Base-by-base conservation (phyloP, 768 basidiomycete species). In the Artomyces pyxidatus region DNA sequence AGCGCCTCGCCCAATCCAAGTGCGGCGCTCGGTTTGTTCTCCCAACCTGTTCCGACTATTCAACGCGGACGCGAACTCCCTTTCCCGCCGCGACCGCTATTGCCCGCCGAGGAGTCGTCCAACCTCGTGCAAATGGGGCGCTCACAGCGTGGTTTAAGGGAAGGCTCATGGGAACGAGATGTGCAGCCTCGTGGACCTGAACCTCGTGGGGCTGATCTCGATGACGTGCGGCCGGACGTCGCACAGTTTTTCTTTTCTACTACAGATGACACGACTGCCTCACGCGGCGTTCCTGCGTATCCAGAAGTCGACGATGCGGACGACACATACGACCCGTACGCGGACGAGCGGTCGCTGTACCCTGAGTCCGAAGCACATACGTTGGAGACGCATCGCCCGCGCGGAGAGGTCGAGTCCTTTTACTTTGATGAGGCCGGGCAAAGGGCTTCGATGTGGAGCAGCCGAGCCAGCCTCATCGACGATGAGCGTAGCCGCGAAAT, bases 31-130 rank as follows among this genome's bases (percentile, higher is more conserved):
- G 40, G 47, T 8, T 45, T 50, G 3, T 55, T 51, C 43, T 19
- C 52, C 12, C 59, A 58, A 27, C 45, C 43, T 6, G 38, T 48
- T 1, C 47, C 51, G 12, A 3, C 35, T 5, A 44, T 48, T 25
- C 69, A 69, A 50, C 67, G 78, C 14, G 78, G 78, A 11, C 68
- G 70, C 32, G 71, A 76, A 56, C 54, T 68, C 12, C 76, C 79
- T 0, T 79, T 80, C 64, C 78, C 78, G 21, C 45, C 68, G n/a
- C 63, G 62, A 9, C 75, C 75, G 17, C 52, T 75, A n/a, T 48
- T 67, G 6, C 61, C 50, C 42, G 62, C 42, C 29, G 53, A 47
- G 47, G 57, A 55, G 27, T 55, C 57, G 23, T 47, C 56, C 6
- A 45, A 49, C 37, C 55, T 57, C 22, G 48, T 60, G 39, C 60